Evolutionary conservation across 768 basidiomycete species (phyloP).

Genomic region (Pulveroboletus sp.): DNA sequence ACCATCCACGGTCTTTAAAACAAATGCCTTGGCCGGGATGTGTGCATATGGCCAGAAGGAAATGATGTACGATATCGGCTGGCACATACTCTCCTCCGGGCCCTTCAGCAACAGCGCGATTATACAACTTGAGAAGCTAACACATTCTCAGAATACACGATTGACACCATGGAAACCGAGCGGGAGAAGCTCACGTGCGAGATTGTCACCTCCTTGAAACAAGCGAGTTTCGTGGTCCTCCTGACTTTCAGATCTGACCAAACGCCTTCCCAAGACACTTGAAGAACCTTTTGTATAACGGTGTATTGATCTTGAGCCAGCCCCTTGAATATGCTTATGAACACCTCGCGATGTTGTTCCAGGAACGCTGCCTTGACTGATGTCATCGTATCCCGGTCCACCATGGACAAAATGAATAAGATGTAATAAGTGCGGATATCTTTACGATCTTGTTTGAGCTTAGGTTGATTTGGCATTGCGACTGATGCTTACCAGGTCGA

Average conservation of each 20-base stretch:
- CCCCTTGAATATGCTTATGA: conserved; percentile 71
- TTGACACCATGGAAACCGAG: background rate
- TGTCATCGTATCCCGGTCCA: conserved; percentile 43
- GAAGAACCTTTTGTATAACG: conserved; percentile 60
- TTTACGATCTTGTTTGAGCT: conserved; percentile 22
- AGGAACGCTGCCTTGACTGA: conserved; percentile 60
- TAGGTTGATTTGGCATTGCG: background rate
- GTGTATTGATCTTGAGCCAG: conserved; percentile 60
- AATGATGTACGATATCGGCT: conserved; percentile 82
- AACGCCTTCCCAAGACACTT: conserved; percentile 70
- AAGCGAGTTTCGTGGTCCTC: conserved; percentile 61
- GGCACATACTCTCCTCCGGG: conserved; percentile 51
- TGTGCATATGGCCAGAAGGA: conserved; percentile 78
- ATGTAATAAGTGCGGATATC: conserved; percentile 80
- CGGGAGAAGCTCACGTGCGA: conserved; percentile 46
- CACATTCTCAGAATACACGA: background rate
- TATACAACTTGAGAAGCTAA: conserved; percentile 73
- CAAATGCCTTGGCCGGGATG: conserved; percentile 81
- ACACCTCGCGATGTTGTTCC: conserved; percentile 63
- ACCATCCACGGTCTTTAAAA: conserved; percentile 89
- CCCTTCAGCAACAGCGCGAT: conserved; percentile 48
- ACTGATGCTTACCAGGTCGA: conserved; percentile 48
- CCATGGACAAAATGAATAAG: conserved; percentile 68
- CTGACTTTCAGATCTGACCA: conserved; percentile 73
- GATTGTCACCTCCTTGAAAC: conserved; percentile 66